Evolutionary conservation across 495 filamentous ascomycete genomes (phyloP), one percentile per base, ranked within the genome.

Genomic region (Daldinia bambusicola): DNA sequence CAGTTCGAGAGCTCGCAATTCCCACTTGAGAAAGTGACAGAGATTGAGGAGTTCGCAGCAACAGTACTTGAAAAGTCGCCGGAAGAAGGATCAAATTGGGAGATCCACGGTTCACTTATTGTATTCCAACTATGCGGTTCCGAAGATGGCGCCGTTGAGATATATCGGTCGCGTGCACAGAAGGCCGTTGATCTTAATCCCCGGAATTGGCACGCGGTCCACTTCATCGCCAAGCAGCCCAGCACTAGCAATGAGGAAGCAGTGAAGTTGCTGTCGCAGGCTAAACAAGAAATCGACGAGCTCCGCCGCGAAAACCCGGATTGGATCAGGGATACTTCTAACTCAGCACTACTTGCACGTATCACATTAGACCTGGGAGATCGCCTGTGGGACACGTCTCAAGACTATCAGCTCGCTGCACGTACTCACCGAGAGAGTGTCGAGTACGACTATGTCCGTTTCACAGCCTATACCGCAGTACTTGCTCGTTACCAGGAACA

Each of bases 121-220:
- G 57, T 52, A 1, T 76, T 76, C 56, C 75, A 76, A 14, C 48
- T 76, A 32, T 76, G 69, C 40, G 53, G 36, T 18, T 51, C 57
- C 5, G 65, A 72, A 40, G 50, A 66, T 0, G 66, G 62, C 16
- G 53, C 66, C 26, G 52, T 50, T 0, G 66, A 72, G 16, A 63
- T 72, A 16, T 76, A 74, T n/a, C 69, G 65, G 7, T 52, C 56
- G 6, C 69, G 75, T 38, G 75, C 77, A 16, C 77, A 71, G 4
- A 76, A 68, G 36, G 75, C 80, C 8, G 61, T 81, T 10, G 62
- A 75, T 36, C 74, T 80, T n/a, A 75, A 81, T 58, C 71, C 76
- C 18, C 61, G 67, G 40, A 79, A 81, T 41, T 81, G 76, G 79
- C 76, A 79, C 43, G 79, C 79, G 18, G 78, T 76, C 22, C 76